A percentile compares a stretch with the other conserved stretches of the same genome.
Conservation (phyloP, 805 yeast species). For the Danielia oregonensis region DNA sequence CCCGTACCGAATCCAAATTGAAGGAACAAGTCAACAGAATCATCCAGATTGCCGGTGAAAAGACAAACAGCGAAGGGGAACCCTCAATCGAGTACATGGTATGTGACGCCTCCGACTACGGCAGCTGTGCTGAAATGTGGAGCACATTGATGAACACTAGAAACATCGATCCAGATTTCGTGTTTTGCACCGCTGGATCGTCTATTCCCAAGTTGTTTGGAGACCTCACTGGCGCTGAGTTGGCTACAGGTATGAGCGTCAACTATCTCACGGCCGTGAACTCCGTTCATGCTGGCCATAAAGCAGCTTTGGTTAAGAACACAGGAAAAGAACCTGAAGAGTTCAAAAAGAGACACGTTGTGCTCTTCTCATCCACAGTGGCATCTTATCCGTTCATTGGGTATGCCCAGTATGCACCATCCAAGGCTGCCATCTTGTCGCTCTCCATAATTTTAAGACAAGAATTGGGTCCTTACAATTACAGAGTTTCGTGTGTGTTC, state of each 20-base stretch:
- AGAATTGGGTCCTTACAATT: conserved; percentile 66
- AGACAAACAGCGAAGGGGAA: not conserved
- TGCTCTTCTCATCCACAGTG: conserved; percentile 66
- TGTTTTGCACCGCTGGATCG: conserved; percentile 86
- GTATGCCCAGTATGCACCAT: conserved; percentile 85
- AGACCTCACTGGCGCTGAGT: conserved; percentile 57
- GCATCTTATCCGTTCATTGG: conserved; percentile 90
- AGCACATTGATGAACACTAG: conserved; percentile 20
- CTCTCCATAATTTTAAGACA: conserved; percentile 77
- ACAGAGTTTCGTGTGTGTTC: conserved; percentile 67
- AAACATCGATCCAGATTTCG: conserved; percentile 58
- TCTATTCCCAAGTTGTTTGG: conserved; percentile 74
- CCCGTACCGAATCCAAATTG: conserved; percentile 68
- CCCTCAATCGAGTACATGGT: conserved; percentile 34
- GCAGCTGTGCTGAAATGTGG: conserved; percentile 45
- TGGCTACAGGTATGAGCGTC: conserved; percentile 57
- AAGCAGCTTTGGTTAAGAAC: conserved; percentile 27
- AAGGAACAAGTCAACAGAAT: conserved; percentile 45
- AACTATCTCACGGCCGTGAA: conserved; percentile 75
- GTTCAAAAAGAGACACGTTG: conserved; percentile 49
- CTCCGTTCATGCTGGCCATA: conserved; percentile 62
- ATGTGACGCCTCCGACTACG: conserved; percentile 65
- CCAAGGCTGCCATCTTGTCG: conserved; percentile 77
- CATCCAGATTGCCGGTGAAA: conserved; percentile 19
- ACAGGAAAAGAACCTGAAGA: conserved; percentile 6